These are phyloP conservation scores for Periglandula ipomoeae DNA, from an alignment of 2,329 filamentous ascomycete genomes.

Conservation along the genomic window DNA sequence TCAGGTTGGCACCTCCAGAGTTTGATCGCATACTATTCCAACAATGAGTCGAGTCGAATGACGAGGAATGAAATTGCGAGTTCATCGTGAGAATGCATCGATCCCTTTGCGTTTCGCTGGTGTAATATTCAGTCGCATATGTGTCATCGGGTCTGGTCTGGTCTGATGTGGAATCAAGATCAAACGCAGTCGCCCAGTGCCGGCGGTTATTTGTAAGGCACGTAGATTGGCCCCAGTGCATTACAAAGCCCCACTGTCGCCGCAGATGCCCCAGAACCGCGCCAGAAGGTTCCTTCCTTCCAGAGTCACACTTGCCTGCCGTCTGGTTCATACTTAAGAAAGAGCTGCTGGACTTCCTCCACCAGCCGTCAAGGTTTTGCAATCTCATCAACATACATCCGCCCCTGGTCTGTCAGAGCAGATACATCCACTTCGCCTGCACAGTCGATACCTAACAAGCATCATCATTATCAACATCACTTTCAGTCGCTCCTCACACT, in stretches of 20 bases:
- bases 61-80: too few relatives aligned
- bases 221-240: not conserved
- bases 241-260: slow-evolving; percentile 3
- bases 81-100: too few relatives aligned
- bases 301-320: not conserved
- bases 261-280: not conserved
- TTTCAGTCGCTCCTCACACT: too few relatives aligned
- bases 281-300: not conserved
- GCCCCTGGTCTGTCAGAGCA: not conserved
- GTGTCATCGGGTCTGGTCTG: too few relatives aligned
- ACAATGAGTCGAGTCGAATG: too few relatives aligned
- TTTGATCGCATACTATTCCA: too few relatives aligned
- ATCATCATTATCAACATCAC: too few relatives aligned
- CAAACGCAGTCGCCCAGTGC: not conserved
- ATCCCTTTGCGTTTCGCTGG: too few relatives aligned
- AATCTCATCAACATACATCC: not conserved
- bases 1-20: too few relatives aligned
- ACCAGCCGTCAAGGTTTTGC: not conserved
- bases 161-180: not conserved
- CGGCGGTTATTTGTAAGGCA: not conserved
- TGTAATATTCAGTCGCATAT: too few relatives aligned
- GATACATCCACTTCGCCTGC: not conserved
- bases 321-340: not conserved
- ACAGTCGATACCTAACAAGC: not conserved
- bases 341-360: not conserved